A percentile compares a stretch with the other conserved stretches of the same genome.
phyloP scores from a whole-genome alignment of 768 basidiomycete species.

The Tylopilus plumbeoviolaceoides region DNA sequence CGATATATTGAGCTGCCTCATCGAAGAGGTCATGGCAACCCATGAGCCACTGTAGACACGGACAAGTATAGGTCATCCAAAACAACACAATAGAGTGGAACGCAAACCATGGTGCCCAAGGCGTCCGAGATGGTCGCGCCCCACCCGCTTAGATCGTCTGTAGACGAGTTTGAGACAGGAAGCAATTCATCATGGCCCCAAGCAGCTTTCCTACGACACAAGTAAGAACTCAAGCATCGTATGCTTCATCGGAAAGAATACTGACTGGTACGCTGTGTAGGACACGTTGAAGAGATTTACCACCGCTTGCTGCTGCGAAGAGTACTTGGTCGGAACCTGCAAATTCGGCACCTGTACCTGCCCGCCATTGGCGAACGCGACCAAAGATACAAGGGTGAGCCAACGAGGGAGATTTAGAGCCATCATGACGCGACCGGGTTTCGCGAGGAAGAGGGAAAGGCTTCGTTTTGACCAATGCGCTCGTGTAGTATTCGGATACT shows the following conservation, averaged over 20 bases:
- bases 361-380: slow-evolving; percentile 10
- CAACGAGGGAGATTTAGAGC: slow-evolving; percentile 12
- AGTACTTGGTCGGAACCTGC: slow-evolving; percentile 38
- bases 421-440: background rate
- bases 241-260: background rate
- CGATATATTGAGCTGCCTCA: slow-evolving; percentile 51
- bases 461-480: background rate
- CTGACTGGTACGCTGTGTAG: slow-evolving; percentile 55
- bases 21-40: slow-evolving; percentile 53
- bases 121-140: slow-evolving; percentile 65
- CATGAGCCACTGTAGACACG: slow-evolving; percentile 49
- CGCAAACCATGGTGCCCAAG: slow-evolving; percentile 56
- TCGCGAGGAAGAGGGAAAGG: background rate
- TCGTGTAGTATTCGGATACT: background rate
- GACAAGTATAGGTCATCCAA: background rate
- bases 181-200: slow-evolving; percentile 59
- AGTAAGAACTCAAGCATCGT: slow-evolving; percentile 9
- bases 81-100: background rate
- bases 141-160: slow-evolving; percentile 38
- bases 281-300: slow-evolving; percentile 47
- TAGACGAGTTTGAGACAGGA: slow-evolving; percentile 42
- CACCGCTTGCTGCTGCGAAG: slow-evolving; percentile 38
- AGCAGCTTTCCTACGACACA: slow-evolving; percentile 42
- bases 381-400: slow-evolving; percentile 7
- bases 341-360: slow-evolving; percentile 44